Evolutionary conservation across 2,329 filamentous ascomycete genomes (phyloP), one percentile per base, ranked within the genome.

Genomic region (Pleoardoris graminearum): DNA sequence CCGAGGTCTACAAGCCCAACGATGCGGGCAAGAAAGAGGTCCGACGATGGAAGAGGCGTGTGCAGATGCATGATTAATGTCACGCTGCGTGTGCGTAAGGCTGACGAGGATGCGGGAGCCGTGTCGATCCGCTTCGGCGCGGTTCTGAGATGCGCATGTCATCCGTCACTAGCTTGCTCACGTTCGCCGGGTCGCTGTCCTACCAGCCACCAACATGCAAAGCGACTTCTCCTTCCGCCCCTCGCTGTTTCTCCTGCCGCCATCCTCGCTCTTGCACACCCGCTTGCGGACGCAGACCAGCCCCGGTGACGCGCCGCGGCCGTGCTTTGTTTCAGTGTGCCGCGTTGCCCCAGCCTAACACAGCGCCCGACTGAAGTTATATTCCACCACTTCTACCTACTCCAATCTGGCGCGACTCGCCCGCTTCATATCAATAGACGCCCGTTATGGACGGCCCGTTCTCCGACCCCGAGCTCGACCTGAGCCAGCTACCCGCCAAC

Each of bases 271-370:
- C 45, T 49, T 48, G 47, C 33, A 6, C 50, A 45, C 51, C 61
- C 55, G 60, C 56, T 54, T 62, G 62, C 62, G 58, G 60, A 54
- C 51, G 36, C 57, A 58, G 58, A 53, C 47, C 59, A 54, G 52
- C 57, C 56, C 43, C 60, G 57, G 51, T 55, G 50, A 49, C 41
- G 43, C 21, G 30, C 47, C 55, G 37, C 63, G 61, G 55, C 59
- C 64, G 64, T 68, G 64, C 67, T 64, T 57, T 62, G 67, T 69
- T 69, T 69, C 67, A 67, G 38, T 48, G 52, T 51, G n/a, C 30
- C 12, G 27, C 52, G 27, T 29, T 16, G 10, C 10, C n/a, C 33
- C 33, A 36, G 33, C n/a, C 33, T 46, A 48, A 55, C 16, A n/a
- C n/a, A 12, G 17, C 33, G 33, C 8, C n/a, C 16, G 33, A n/a